These are phyloP conservation scores for Hyaloscypha hepaticicola DNA, from an alignment of 495 filamentous ascomycete genomes.

Conservation along the genomic window DNA sequence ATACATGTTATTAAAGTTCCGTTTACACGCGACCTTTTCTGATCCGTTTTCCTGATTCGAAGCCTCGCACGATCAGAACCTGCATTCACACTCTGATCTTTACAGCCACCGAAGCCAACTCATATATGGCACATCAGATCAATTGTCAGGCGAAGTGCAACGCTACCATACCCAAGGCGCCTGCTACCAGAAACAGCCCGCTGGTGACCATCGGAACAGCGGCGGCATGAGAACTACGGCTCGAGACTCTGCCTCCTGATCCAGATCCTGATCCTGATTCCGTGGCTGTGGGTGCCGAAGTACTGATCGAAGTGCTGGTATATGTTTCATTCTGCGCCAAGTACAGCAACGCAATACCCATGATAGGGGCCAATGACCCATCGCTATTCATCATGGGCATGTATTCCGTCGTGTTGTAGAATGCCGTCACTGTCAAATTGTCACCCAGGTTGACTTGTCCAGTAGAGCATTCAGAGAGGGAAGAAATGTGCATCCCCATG, in stretches of 20 bases:
- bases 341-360: constrained; percentile 14
- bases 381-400: constrained; percentile 16
- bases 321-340: constrained; percentile 6
- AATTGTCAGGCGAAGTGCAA: neutral
- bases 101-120: neutral
- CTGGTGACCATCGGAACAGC: neutral
- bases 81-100: neutral
- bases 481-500: constrained; percentile 15
- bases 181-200: neutral
- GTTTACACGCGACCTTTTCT: neutral
- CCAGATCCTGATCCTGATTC: neutral
- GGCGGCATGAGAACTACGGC: neutral
- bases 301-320: neutral
- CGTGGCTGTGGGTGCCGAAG: neutral
- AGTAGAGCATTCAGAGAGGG: neutral
- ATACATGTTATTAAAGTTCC: neutral
- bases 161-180: constrained; percentile 2
- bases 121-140: neutral
- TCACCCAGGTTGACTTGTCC: constrained; percentile 9
- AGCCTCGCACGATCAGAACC: neutral
- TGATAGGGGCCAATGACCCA: constrained; percentile 7
- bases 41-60: neutral
- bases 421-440: constrained; percentile 6
- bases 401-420: constrained; percentile 10
- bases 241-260: neutral